Conservation (phyloP, 2,329 filamentous ascomycete genomes). For the Aureobasidium zeae region DNA sequence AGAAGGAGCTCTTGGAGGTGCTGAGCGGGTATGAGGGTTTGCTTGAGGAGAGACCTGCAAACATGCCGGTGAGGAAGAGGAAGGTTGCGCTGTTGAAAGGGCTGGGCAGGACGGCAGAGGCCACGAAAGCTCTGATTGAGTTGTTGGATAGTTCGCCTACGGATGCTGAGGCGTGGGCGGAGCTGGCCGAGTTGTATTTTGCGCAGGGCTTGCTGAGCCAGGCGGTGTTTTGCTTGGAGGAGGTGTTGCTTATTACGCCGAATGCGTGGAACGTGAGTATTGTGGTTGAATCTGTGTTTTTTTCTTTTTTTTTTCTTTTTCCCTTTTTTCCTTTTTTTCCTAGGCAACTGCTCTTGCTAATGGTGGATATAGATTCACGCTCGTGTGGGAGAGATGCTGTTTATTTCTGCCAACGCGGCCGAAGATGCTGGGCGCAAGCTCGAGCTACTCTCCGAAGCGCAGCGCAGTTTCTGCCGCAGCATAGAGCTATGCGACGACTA, state of each 20-base stretch:
- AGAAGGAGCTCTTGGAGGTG: constrained; percentile 57
- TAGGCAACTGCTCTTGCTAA: no score
- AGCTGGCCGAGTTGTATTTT: constrained; percentile 80
- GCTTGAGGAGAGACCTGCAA: constrained; percentile 62
- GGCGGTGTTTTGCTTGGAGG: constrained; percentile 80
- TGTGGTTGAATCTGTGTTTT: no score
- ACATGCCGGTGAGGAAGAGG: constrained; percentile 79
- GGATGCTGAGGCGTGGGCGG: constrained; percentile 87
- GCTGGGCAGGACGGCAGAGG: constrained; percentile 60
- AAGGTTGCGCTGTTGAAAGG: constrained; percentile 70
- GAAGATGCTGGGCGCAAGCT: constrained; percentile 29
- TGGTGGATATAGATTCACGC: constrained; percentile 57
- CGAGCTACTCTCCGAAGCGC: constrained; percentile 57
- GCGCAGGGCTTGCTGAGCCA: constrained; percentile 70
- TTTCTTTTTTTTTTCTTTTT: not conserved
- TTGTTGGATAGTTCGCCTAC: constrained; percentile 78
- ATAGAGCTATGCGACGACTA: constrained; percentile 93
- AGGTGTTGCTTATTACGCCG: constrained; percentile 75
- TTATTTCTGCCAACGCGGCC: constrained; percentile 48
- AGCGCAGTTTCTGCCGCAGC: constrained; percentile 80
- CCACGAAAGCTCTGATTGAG: constrained; percentile 62
- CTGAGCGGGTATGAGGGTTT: constrained; percentile 70
- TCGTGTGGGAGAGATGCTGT: constrained; percentile 71
- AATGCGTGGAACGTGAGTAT: constrained; percentile 86
- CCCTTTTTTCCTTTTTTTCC: not conserved